Evolutionary conservation across 2,329 filamentous ascomycete species (phyloP).

Genomic region (Cryphonectria nitschkei): DNA sequence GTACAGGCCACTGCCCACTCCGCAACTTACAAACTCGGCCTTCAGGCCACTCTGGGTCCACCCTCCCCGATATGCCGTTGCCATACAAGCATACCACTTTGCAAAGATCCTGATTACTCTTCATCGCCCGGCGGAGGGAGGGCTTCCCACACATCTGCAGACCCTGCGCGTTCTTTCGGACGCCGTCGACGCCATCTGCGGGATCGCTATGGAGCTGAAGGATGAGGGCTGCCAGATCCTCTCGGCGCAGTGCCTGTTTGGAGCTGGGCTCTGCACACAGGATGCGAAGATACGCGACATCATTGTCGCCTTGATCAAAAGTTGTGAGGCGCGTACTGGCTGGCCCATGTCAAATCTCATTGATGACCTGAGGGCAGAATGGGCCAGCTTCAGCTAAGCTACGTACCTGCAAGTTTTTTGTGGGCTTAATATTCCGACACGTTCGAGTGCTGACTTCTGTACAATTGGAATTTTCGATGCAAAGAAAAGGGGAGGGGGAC

Average conservation of each 20-base stretch:
- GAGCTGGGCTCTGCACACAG: conserved; percentile 47
- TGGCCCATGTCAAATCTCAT: conserved; percentile 43
- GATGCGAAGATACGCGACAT: conserved; percentile 41
- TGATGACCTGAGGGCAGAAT: conserved; percentile 38
- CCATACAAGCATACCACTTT: conserved; percentile 55
- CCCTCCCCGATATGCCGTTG: conserved; percentile 50
- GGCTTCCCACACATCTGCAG: conserved; percentile 49
- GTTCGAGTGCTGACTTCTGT: background rate
- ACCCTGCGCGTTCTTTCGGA: conserved; percentile 49
- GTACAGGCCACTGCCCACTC: conserved; percentile 45
- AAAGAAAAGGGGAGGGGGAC: background rate
- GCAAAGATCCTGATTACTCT: conserved; percentile 57
- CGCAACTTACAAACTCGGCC: conserved; percentile 33
- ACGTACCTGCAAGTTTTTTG: background rate
- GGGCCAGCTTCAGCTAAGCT: conserved; percentile 31
- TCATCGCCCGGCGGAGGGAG: conserved; percentile 54
- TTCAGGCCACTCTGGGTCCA: conserved; percentile 57
- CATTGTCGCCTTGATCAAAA: conserved; percentile 42
- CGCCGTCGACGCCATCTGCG: conserved; percentile 52
- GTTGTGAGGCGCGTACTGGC: conserved; percentile 43
- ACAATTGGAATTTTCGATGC: background rate
- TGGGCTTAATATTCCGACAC: background rate
- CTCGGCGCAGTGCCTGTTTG: conserved; percentile 48
- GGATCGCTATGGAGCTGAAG: conserved; percentile 50
- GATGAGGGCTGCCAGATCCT: conserved; percentile 48